These are phyloP conservation scores for Trypanosoma platydactyli DNA, from an alignment of 208 protist species.

Conservation along the genomic window DNA sequence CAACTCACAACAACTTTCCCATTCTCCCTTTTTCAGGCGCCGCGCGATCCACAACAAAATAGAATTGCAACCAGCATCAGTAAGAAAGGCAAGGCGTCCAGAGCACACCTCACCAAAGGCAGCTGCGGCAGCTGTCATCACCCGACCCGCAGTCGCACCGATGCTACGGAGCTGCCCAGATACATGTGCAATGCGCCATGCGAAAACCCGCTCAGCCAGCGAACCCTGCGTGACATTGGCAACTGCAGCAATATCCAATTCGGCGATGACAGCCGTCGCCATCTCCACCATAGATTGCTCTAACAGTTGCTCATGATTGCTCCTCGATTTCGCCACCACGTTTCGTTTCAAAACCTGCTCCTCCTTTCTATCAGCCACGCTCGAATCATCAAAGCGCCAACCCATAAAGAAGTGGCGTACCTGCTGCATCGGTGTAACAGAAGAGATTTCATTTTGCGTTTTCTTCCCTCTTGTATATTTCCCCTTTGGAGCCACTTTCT, in stretches of 20 bases:
- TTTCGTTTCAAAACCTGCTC: background rate
- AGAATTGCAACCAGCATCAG: background rate
- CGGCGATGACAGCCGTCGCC: background rate
- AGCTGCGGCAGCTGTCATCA: conserved; percentile 17
- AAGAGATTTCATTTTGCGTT: conserved; percentile 4
- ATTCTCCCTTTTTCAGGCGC: conserved; percentile 7
- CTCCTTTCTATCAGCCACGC: background rate
- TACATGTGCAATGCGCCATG: conserved; percentile 4
- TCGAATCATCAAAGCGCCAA: conserved; percentile 17
- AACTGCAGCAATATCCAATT: conserved; percentile 3
- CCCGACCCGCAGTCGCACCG: conserved; percentile 23
- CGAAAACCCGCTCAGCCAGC: background rate
- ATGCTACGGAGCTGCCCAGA: conserved; percentile 16
- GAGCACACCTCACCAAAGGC: conserved; percentile 22
- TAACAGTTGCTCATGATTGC: background rate
- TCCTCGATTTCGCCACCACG: background rate
- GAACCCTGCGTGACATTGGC: background rate
- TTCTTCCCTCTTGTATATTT: background rate
- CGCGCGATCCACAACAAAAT: conserved; percentile 14
- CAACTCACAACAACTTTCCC: background rate
- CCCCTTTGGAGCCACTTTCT: background rate
- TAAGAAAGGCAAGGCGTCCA: conserved; percentile 19
- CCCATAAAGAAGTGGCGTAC: conserved; percentile 7
- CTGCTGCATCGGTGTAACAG: background rate
- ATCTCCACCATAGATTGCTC: conserved; percentile 18